Percentiles rank a stretch among this genome's conserved stretches.
Evolutionary conservation across 2,329 filamentous ascomycete species (phyloP).

Genomic region (Dendrostoma leiphaemia): DNA sequence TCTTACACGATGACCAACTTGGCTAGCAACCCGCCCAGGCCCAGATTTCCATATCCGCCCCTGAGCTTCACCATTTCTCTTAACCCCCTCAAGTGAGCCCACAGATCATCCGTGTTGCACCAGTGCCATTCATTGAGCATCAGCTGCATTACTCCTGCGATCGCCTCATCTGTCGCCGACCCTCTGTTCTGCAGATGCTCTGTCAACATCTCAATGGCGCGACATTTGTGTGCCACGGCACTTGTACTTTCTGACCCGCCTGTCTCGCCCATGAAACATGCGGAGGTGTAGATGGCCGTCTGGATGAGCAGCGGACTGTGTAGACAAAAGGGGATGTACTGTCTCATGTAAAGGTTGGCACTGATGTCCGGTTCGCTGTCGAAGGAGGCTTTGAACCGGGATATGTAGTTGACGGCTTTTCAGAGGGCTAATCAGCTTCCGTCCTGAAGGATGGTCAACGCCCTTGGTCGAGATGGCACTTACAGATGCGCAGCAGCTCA

Average conservation of each 20-base stretch:
- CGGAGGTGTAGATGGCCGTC: conserved; percentile 48
- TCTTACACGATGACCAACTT: conserved; percentile 49
- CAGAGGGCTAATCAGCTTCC: neutral
- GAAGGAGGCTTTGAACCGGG: conserved; percentile 49
- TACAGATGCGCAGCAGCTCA: conserved; percentile 49
- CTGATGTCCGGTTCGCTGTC: conserved; percentile 44
- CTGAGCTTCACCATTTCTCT: conserved; percentile 46
- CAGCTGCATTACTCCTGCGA: conserved; percentile 48
- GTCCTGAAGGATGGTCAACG: neutral
- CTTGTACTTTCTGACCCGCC: conserved; percentile 43
- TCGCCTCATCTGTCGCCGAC: conserved; percentile 42
- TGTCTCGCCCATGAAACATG: conserved; percentile 50
- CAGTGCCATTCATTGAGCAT: conserved; percentile 54
- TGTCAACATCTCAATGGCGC: conserved; percentile 45
- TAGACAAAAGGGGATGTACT: conserved; percentile 46
- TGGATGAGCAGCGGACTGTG: conserved; percentile 49
- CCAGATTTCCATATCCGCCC: conserved; percentile 44
- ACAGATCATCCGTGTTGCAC: conserved; percentile 43
- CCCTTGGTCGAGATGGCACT: conserved; percentile 19
- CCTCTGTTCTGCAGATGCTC: conserved; percentile 38
- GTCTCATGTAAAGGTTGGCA: conserved; percentile 42
- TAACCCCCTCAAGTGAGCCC: conserved; percentile 45
- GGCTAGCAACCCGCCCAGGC: conserved; percentile 44
- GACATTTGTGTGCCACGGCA: conserved; percentile 41
- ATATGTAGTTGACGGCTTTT: conserved; percentile 46